phyloP scores from a whole-genome alignment of 768 basidiomycete genomes.

The Pisolithus microcarpus region DNA sequence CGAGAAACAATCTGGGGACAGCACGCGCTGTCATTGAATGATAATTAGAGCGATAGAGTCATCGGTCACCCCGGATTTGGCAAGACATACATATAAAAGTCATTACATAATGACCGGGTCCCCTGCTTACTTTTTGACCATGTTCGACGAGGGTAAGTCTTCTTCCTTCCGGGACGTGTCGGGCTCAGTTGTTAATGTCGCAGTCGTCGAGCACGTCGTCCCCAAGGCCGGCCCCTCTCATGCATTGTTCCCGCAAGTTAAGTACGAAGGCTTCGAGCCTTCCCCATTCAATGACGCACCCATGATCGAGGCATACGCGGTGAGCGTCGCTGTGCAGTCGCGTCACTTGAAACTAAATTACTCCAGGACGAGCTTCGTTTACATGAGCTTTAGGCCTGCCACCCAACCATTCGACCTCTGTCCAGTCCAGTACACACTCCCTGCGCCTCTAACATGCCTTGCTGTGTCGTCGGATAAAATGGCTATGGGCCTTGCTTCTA shows the following conservation, averaged over 20 bases:
- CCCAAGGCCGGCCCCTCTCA: conserved; percentile 35
- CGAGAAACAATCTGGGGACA: conserved; percentile 69
- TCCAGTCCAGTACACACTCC: conserved; percentile 82
- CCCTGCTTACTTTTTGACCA: conserved; percentile 14
- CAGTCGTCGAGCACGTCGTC: conserved; percentile 84
- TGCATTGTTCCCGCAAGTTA: conserved; percentile 48
- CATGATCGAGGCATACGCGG: conserved; percentile 33
- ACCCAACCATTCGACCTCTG: conserved; percentile 72
- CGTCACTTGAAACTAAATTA: conserved; percentile 5
- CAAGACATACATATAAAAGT: neutral
- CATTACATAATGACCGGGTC: too few species aligned
- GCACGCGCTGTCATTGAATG: conserved; percentile 32
- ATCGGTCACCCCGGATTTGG: neutral
- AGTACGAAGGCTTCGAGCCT: conserved; percentile 87
- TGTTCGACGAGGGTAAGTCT: conserved; percentile 64
- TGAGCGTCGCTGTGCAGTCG: conserved; percentile 2
- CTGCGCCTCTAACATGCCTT: conserved; percentile 75
- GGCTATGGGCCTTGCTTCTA: conserved; percentile 73
- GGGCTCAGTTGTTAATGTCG: neutral
- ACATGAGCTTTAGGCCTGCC: conserved; percentile 26
- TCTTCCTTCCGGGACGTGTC: neutral
- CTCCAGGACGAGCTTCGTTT: conserved; percentile 25
- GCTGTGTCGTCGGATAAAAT: conserved; percentile 84
- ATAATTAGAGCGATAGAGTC: neutral
- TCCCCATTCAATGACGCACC: conserved; percentile 49